phyloP scores from a whole-genome alignment of 2,329 filamentous ascomycete genomes.

The Colletotrichum destructivum region DNA sequence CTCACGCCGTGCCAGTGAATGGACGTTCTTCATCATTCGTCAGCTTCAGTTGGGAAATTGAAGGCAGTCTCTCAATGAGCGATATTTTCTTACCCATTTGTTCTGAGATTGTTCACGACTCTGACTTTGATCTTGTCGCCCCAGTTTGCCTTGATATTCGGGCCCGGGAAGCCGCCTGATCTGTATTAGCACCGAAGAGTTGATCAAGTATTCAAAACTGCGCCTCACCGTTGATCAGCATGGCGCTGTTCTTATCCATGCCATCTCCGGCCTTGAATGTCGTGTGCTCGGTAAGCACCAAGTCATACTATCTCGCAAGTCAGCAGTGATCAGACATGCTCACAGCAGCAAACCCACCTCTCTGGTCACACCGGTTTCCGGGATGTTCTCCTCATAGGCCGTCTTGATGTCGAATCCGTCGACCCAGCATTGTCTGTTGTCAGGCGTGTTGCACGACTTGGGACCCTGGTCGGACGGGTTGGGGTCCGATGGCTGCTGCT shows the following conservation, averaged over 20 bases:
- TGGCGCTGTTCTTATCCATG: slow-evolving; percentile 43
- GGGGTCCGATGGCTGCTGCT: neutral
- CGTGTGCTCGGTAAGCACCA: slow-evolving; percentile 41
- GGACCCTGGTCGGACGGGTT: neutral
- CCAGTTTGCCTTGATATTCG: slow-evolving; percentile 67
- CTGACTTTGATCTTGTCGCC: slow-evolving; percentile 70
- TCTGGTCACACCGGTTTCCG: slow-evolving; percentile 47
- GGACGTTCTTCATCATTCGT: slow-evolving; percentile 51
- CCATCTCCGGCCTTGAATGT: slow-evolving; percentile 43
- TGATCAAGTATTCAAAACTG: too few species aligned
- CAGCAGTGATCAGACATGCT: neutral
- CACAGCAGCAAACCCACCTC: slow-evolving; percentile 8
- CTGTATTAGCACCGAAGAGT: neutral
- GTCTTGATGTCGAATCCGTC: slow-evolving; percentile 51
- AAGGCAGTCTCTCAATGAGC: neutral
- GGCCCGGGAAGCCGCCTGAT: slow-evolving; percentile 56
- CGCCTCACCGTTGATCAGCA: slow-evolving; percentile 45
- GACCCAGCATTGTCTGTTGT: slow-evolving; percentile 46
- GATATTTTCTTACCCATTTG: slow-evolving; percentile 51
- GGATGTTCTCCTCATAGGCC: slow-evolving; percentile 50
- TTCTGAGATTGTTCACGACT: slow-evolving; percentile 75
- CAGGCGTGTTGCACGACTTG: slow-evolving; percentile 45
- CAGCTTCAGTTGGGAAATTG: neutral
- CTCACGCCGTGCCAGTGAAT: slow-evolving; percentile 67
- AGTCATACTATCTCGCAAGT: slow-evolving; percentile 33